A percentile compares a stretch with the other conserved stretches of the same genome.
Evolutionary conservation across 164 flowering plant genomes (phyloP).

Genomic region (Annona cherimola): DNA sequence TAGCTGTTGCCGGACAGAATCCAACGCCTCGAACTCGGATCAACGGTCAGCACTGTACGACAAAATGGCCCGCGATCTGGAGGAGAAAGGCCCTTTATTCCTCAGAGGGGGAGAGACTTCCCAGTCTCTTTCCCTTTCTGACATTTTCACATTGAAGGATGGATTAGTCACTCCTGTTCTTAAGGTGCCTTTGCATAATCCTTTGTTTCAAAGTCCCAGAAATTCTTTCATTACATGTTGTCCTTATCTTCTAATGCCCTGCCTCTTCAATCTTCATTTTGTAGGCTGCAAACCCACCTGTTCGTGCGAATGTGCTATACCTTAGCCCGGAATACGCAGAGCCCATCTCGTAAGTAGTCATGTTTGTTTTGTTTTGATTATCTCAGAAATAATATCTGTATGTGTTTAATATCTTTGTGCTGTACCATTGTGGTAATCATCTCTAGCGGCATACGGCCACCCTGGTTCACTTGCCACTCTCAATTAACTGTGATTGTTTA

Average conservation of each 20-base stretch:
- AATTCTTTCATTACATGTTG: neutral
- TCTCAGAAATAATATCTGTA: neutral
- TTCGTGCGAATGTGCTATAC: slow-evolving; percentile 84
- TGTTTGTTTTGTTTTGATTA: slow-evolving; percentile 1
- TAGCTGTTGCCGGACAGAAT: slow-evolving; percentile 19
- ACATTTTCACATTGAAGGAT: slow-evolving; percentile 62
- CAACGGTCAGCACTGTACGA: slow-evolving; percentile 55
- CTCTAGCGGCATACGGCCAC: too few species aligned
- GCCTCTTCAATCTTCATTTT: neutral
- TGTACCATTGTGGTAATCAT: too few species aligned
- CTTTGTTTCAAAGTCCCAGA: neutral
- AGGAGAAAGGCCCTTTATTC: slow-evolving; percentile 67
- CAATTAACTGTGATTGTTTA: neutral
- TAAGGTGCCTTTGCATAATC: slow-evolving; percentile 36
- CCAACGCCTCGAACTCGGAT: slow-evolving; percentile 28
- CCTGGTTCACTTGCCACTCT: neutral
- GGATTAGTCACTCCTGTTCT: slow-evolving; percentile 77
- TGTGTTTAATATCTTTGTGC: neutral
- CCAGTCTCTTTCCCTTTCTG: slow-evolving; percentile 84
- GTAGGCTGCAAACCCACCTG: slow-evolving; percentile 87
- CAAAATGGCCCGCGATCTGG: slow-evolving; percentile 70
- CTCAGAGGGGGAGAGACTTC: slow-evolving; percentile 83
- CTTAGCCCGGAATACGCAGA: slow-evolving; percentile 49
- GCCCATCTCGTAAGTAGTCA: slow-evolving; percentile 62
- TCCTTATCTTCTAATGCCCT: neutral